phyloP scores from a whole-genome alignment of 495 filamentous ascomycete species.

The Cercophora scortea region DNA sequence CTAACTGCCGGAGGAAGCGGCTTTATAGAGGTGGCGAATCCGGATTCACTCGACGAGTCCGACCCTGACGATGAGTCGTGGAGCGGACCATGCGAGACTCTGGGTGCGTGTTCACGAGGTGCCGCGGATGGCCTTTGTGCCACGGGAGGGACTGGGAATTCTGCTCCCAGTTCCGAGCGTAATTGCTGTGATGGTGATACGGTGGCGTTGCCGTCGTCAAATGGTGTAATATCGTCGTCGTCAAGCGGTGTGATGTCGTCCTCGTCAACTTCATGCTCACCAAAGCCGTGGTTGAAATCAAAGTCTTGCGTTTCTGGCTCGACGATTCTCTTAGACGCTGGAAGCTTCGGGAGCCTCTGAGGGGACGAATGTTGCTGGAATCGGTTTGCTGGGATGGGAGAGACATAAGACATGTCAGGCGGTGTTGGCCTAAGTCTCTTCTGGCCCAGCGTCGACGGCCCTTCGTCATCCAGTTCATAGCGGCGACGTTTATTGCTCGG shows the following conservation, averaged over 20 bases:
- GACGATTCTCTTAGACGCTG: not conserved
- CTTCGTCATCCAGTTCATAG: slow-evolving; percentile 6
- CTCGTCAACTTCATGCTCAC: not conserved
- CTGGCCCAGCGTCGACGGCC: not conserved
- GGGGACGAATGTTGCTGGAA: slow-evolving; percentile 3
- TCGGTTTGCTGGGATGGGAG: not conserved
- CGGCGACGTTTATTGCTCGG: slow-evolving; percentile 6
- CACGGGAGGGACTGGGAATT: too few relatives aligned
- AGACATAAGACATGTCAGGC: not conserved
- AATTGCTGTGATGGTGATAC: slow-evolving; percentile 1
- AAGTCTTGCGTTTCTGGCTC: slow-evolving; percentile 40
- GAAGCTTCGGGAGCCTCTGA: not conserved
- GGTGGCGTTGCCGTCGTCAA: not conserved
- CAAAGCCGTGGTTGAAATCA: not conserved
- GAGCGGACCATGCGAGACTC: not conserved
- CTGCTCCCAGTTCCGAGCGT: not conserved
- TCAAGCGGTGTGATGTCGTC: not conserved
- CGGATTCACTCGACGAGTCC: not conserved
- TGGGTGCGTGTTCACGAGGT: not conserved
- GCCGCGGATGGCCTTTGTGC: too few relatives aligned
- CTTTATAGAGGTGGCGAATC: not conserved
- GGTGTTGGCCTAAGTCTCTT: not conserved
- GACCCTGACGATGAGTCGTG: not conserved
- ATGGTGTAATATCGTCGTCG: not conserved
- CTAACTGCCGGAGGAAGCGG: not conserved